Conservation (phyloP, 257 asterid species). For the Solanum ahanhuiri region DNA sequence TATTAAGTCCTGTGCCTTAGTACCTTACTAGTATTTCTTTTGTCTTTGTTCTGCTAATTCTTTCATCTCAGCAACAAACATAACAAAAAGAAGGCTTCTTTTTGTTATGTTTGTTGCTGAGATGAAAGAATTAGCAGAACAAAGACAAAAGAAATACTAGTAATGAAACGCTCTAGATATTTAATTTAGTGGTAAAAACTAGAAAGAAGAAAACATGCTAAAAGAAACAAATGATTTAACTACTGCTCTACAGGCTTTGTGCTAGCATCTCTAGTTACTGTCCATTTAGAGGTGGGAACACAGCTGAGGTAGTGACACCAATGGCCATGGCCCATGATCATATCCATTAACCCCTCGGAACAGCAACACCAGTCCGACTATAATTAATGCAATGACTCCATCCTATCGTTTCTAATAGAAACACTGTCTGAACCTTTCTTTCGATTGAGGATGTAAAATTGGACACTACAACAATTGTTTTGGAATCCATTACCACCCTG, state of each 20-base stretch:
- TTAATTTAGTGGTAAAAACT: neutral
- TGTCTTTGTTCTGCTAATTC: neutral
- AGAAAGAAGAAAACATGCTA: neutral
- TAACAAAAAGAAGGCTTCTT: neutral
- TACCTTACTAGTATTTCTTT: neutral
- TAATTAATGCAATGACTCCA: neutral
- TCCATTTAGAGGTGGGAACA: slow-evolving; percentile 72
- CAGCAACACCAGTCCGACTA: slow-evolving; percentile 49
- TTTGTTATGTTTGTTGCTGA: too few species aligned
- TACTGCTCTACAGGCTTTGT: neutral
- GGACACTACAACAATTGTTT: neutral
- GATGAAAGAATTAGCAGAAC: neutral
- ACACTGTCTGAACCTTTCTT: neutral
- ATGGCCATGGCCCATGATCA: slow-evolving; percentile 60
- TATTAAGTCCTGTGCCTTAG: neutral
- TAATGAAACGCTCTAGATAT: neutral
- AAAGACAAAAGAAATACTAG: too few species aligned
- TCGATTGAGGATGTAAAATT: neutral
- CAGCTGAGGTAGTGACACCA: slow-evolving; percentile 79
- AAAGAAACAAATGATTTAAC: neutral
- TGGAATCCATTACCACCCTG: slow-evolving; percentile 31
- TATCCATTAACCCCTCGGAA: slow-evolving; percentile 66
- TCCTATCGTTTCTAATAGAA: neutral
- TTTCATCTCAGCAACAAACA: neutral
- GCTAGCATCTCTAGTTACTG: slow-evolving; percentile 8